These are phyloP conservation scores for Wickerhamiella australiensis DNA, from an alignment of 805 yeast species.

Conservation along the genomic window DNA sequence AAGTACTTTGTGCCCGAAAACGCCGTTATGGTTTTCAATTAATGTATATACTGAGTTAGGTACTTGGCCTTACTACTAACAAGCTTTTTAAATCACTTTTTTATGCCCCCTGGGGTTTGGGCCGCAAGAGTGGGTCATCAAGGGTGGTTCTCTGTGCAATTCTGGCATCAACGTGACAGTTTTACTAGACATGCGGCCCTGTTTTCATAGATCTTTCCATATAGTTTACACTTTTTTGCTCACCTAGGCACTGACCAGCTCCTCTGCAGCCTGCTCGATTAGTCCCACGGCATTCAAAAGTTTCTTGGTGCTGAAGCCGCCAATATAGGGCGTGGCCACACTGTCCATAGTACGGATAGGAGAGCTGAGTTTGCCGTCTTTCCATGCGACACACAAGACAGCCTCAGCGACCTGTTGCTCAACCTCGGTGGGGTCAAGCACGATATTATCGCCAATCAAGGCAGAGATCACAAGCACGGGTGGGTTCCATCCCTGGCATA, in stretches of 20 bases:
- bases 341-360: conserved; percentile 64
- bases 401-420: conserved; percentile 84
- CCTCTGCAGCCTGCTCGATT: conserved; percentile 32
- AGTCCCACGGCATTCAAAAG: conserved; percentile 45
- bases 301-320: conserved; percentile 27
- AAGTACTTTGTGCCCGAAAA: conserved; percentile 31
- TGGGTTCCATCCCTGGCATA: conserved; percentile 43
- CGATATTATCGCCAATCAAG: conserved; percentile 52
- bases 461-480: conserved; percentile 73
- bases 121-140: too few species aligned
- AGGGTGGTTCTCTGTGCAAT: too few species aligned
- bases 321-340: conserved; percentile 40
- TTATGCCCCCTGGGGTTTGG: too few species aligned
- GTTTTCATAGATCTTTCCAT: too few species aligned
- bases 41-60: conserved; percentile 14
- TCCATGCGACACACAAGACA: conserved; percentile 66
- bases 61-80: too few species aligned
- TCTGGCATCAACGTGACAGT: too few species aligned
- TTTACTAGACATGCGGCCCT: too few species aligned
- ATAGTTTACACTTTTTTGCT: too few species aligned
- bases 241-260: not conserved
- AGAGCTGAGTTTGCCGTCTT: conserved; percentile 50
- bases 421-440: conserved; percentile 78
- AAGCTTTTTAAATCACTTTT: too few species aligned
- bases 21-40: conserved; percentile 20